These are phyloP conservation scores for Petunia secreta DNA, from an alignment of 257 asterid genomes.

Conservation along the genomic window DNA sequence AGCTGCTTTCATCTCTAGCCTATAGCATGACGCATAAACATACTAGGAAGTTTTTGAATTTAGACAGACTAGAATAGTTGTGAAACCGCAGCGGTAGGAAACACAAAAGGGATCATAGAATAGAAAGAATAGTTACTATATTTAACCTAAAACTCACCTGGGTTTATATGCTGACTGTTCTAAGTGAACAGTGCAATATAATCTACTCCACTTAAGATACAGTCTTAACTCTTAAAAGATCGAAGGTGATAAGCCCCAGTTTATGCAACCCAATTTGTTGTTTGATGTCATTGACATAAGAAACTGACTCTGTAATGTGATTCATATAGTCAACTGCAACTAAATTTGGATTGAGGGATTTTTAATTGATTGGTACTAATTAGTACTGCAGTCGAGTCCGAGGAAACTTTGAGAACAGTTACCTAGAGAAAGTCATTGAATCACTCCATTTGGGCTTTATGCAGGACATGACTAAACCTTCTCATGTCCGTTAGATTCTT, in stretches of 20 bases:
- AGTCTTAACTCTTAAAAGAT: background rate
- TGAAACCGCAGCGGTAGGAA: background rate
- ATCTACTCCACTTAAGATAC: background rate
- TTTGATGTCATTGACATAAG: conserved; percentile 9
- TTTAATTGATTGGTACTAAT: background rate
- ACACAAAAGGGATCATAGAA: background rate
- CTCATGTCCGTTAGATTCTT: background rate
- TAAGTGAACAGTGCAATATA: background rate
- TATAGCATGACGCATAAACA: background rate
- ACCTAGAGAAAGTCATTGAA: no score
- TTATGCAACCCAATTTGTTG: background rate
- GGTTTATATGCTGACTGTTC: background rate
- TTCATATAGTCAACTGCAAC: background rate
- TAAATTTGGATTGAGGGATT: background rate
- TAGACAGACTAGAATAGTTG: background rate
- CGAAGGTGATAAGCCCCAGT: background rate
- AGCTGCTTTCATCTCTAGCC: background rate
- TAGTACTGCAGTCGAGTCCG: background rate
- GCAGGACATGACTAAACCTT: background rate
- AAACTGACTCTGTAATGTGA: background rate
- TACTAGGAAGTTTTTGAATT: background rate
- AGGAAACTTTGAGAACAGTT: background rate
- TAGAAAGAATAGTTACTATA: background rate
- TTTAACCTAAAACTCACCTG: background rate
- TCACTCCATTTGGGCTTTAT: background rate